phyloP scores from a whole-genome alignment of 2,329 filamentous ascomycete species.

The Exophiala alcalophila region DNA sequence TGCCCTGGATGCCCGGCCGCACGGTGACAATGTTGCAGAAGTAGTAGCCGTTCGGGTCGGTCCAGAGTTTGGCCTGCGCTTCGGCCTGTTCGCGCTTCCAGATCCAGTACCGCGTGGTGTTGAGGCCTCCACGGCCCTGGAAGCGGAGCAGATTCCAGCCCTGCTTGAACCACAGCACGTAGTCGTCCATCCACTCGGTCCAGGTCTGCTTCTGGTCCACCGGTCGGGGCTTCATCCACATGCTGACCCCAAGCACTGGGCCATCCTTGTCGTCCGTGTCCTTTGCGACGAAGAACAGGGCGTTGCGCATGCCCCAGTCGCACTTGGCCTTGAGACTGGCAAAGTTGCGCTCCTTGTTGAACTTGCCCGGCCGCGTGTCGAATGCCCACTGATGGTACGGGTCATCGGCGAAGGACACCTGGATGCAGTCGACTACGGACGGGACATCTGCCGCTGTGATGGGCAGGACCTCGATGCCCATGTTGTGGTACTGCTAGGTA shows the following conservation, averaged over 20 bases:
- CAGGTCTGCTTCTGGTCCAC: constrained; percentile 53
- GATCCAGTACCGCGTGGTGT: constrained; percentile 65
- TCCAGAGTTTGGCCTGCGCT: constrained; percentile 63
- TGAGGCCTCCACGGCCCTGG: constrained; percentile 63
- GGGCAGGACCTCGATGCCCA: constrained; percentile 55
- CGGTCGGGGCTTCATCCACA: constrained; percentile 64
- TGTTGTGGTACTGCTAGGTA: constrained; percentile 30
- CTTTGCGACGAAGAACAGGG: constrained; percentile 67
- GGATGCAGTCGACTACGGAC: constrained; percentile 62
- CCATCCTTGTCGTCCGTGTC: constrained; percentile 45
- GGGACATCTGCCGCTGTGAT: constrained; percentile 61
- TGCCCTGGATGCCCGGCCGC: constrained; percentile 61
- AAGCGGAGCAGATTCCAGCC: constrained; percentile 65
- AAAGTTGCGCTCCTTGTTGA: constrained; percentile 59
- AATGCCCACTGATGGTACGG: constrained; percentile 67
- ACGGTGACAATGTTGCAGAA: constrained; percentile 76
- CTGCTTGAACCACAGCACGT: constrained; percentile 65
- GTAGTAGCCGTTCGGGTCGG: constrained; percentile 65
- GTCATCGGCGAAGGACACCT: constrained; percentile 64
- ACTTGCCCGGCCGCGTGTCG: constrained; percentile 48
- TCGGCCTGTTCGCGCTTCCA: constrained; percentile 66
- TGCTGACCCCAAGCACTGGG: constrained; percentile 65
- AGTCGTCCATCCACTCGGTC: constrained; percentile 61
- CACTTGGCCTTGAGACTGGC: constrained; percentile 64
- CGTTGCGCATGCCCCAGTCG: constrained; percentile 67